Evolutionary conservation across 306 rosid species (phyloP).

Genomic region (Cicer yamashitae): DNA sequence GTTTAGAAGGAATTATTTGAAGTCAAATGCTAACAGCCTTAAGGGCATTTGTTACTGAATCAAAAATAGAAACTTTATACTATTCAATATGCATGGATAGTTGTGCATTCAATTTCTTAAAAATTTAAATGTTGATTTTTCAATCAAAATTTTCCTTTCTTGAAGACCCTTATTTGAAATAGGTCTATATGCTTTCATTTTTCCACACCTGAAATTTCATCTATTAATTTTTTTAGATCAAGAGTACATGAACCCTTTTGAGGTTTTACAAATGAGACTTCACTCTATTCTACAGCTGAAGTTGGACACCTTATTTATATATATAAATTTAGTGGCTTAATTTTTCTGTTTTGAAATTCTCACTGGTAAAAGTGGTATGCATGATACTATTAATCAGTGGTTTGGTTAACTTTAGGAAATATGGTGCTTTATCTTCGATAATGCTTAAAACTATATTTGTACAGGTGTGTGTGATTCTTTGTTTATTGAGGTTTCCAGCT

Average conservation of each 20-base stretch:
- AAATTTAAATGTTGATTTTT: no score
- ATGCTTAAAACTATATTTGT: conserved; percentile 43
- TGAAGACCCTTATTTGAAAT: neutral
- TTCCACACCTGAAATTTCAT: no score
- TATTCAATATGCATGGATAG: no score
- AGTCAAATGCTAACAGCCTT: no score
- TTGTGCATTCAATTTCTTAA: no score
- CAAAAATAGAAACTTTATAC: no score
- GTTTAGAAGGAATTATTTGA: neutral
- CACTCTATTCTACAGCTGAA: conserved; percentile 6
- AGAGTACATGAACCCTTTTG: neutral
- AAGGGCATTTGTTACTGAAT: no score
- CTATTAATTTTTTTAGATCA: neutral
- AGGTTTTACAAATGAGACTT: conserved; percentile 2
- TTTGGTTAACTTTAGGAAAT: conserved; percentile 33
- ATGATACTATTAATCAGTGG: conserved; percentile 4
- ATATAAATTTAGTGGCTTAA: conserved; percentile 20
- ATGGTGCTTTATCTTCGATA: conserved; percentile 27
- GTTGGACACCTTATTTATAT: conserved; percentile 6
- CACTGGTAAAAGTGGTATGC: conserved; percentile 26
- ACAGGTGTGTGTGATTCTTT: conserved; percentile 42
- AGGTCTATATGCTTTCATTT: conserved; percentile 1
- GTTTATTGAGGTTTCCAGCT: conserved; percentile 4
- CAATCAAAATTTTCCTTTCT: no score
- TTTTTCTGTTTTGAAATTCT: conserved; percentile 31